Conservation (phyloP, 805 yeast species). For the Nakazawaea anatomiae region DNA sequence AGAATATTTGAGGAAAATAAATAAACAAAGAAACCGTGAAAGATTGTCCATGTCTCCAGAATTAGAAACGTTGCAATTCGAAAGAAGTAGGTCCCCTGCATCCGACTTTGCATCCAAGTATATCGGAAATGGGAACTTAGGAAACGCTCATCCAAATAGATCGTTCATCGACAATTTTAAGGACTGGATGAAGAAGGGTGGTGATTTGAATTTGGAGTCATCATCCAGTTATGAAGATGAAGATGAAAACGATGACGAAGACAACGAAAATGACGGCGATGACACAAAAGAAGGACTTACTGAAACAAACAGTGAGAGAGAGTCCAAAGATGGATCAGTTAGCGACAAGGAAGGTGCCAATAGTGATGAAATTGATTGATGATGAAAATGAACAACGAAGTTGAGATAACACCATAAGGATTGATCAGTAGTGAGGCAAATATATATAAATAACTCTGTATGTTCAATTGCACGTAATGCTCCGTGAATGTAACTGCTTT, state of each 20-base stretch:
- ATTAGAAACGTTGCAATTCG: not conserved
- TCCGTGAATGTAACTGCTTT: too few species aligned
- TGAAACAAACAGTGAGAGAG: not conserved
- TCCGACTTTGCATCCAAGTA: conserved; percentile 62
- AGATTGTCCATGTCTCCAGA: not conserved
- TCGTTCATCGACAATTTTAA: conserved; percentile 24
- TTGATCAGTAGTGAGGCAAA: too few species aligned
- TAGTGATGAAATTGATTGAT: not conserved
- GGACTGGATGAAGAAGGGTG: conserved; percentile 17
- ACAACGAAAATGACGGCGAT: not conserved
- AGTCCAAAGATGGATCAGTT: not conserved
- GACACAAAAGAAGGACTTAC: not conserved
- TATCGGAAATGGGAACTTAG: conserved; percentile 23
- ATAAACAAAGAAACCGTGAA: conserved; percentile 1
- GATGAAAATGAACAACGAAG: too few species aligned
- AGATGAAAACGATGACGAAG: not conserved
- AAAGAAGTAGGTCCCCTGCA: conserved; percentile 43
- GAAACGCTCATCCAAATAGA: conserved; percentile 9
- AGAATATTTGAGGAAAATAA: conserved; percentile 49
- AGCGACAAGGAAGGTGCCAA: too few species aligned
- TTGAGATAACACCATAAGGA: too few species aligned
- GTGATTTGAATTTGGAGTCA: conserved; percentile 7
- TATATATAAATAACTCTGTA: too few species aligned
- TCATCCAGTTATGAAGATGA: conserved; percentile 3
- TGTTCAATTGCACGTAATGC: too few species aligned